Evolutionary conservation across 345 rosid genomes (phyloP).

Genomic region (Euphorbia tirucalli): DNA sequence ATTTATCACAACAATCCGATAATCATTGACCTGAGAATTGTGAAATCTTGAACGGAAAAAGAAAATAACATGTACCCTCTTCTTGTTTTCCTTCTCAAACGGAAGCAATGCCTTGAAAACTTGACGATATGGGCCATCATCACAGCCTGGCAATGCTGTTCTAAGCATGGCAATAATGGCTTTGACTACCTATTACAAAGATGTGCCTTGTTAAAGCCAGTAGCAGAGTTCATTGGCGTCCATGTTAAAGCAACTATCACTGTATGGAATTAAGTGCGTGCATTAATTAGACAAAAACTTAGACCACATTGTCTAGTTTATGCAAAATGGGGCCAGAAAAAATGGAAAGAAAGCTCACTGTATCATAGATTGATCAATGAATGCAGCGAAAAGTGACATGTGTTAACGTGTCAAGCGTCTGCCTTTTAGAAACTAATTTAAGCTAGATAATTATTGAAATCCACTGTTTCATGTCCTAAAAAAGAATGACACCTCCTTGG

Average conservation of each 20-base stretch:
- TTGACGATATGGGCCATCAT: slow-evolving; percentile 74
- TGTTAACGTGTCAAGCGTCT: background rate
- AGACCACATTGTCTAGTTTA: background rate
- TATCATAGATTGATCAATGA: background rate
- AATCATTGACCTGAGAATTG: background rate
- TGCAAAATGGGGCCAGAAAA: background rate
- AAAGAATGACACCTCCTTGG: background rate
- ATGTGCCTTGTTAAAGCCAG: slow-evolving; percentile 15
- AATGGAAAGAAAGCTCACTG: background rate
- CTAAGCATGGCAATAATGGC: slow-evolving; percentile 78
- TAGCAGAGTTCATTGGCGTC: background rate
- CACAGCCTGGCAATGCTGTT: slow-evolving; percentile 70
- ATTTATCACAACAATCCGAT: background rate
- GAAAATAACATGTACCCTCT: slow-evolving; percentile 43
- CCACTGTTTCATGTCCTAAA: background rate
- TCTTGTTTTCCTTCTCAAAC: slow-evolving; percentile 80
- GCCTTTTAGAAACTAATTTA: background rate
- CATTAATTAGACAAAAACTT: background rate
- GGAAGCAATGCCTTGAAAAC: slow-evolving; percentile 89
- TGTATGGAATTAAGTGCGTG: background rate
- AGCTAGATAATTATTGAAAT: background rate
- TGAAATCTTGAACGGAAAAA: background rate
- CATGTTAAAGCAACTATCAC: background rate
- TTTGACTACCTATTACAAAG: slow-evolving; percentile 55
- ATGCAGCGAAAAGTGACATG: background rate